Base-by-base conservation (phyloP, 2,329 filamentous ascomycete species). In the Exophiala oligosperma region DNA sequence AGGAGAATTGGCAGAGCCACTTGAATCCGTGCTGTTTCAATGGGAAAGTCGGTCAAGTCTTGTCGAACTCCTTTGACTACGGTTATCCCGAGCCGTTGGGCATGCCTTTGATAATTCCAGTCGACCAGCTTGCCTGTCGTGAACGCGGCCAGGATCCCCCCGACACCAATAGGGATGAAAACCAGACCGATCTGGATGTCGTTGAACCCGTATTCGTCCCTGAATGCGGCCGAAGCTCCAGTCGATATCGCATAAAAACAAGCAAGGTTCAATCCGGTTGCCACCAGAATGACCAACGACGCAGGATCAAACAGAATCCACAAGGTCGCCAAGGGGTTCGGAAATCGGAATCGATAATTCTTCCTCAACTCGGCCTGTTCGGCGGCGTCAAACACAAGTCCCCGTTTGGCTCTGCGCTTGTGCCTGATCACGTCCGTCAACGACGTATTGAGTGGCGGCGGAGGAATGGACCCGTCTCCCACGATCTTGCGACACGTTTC, bases 191-290 rank as follows among this genome's bases (percentile, higher is more conserved):
- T 72, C 59, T 82, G 70, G 21, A 81, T 71, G 53, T 78, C 72
- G 63, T 73, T 71, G 65, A 80, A 76, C 17, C 69, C 66, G 61
- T 83, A 82, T 2, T 76, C 71, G 3, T 73, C 57, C 12, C 69
- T 65, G 61, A 80, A 79, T 2, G 76, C 69, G 4, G 75, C 75
- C 0, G 81, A 77, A 1, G 79, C 70, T 1, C 73, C 72, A 1
- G 76, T 72, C 37, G 74, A 74, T 6, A 79, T 71, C 35, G 73
- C 73, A 64, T 79, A 79, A 69, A 77, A 80, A 9, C 68, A 71
- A 4, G 69, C 64, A 7, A 75, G 50, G 8, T 26, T 35, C 29
- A 57, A 17, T 1, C 49, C 55, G 6, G 32, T 53, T 21, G 41
- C 41, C 3, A 49, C 50, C 1, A 77, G 62, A 43, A 75, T 63